Base-by-base conservation (phyloP, 805 yeast species). In the Myxozyma kluyveri region DNA sequence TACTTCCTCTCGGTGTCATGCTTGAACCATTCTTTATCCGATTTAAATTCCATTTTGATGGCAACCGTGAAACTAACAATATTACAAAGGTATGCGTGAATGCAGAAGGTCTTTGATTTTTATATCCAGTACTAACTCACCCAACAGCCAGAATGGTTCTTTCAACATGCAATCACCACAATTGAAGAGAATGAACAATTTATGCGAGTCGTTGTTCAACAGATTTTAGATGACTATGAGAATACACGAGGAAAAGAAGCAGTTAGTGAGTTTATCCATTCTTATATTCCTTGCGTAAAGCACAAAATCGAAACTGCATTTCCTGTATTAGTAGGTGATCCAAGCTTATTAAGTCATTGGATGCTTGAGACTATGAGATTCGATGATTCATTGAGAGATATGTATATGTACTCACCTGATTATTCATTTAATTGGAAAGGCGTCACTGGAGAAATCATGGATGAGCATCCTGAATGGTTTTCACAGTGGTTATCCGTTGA, bases 81-180 rank as follows among this genome's bases (percentile, higher is more conserved):
- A 62, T 79, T 23, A 82, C 83, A 51, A 81, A 81, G 18, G 58
- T 54, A 29, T 10, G 57, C 27, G 7, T 18, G 12, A 17, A n/a
- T 14, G 23, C 6, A 39, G 27, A 39, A n/a, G n/a, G n/a, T n/a
- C n/a, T n/a, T n/a, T n/a, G n/a, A n/a, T n/a, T n/a, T n/a, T n/a
- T n/a, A n/a, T n/a, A n/a, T n/a, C n/a, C 19, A 4, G 1, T 6
- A 44, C 33, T 43, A 18, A 31, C 31, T 7, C 18, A 36, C 2
- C 27, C 18, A 12, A 4, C 29, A 54, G 61, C 90, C 91, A 1
- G 90, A 85, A 63, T 84, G 88, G 84, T 77, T 82, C 2, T 74
- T 84, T 53, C 67, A 70, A 17, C 84, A 76, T 60, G 63, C 78
- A 24, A 43, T 61, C 26, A 58, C 60, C 31, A 49, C 64, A 21